phyloP scores from a whole-genome alignment of 805 yeast genomes.

The Starmerella riodocensis region DNA sequence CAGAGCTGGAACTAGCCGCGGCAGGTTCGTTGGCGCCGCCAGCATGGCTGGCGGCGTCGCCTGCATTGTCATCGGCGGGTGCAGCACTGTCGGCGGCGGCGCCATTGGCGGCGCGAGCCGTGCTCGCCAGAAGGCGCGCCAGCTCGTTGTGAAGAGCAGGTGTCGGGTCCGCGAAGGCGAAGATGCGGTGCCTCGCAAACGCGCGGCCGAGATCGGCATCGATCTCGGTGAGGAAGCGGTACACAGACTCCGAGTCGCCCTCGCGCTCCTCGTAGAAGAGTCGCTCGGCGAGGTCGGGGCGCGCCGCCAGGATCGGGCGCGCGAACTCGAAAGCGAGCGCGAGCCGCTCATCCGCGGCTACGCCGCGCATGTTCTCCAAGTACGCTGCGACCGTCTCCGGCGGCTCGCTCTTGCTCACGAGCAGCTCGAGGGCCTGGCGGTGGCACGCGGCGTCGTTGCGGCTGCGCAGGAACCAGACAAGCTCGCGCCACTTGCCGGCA shows the following conservation, averaged over 20 bases:
- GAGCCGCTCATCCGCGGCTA: slow-evolving; percentile 26
- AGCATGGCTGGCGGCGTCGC: too few species aligned
- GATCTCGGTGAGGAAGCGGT: slow-evolving; percentile 7
- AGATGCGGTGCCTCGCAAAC: slow-evolving; percentile 7
- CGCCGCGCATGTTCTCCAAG: slow-evolving; percentile 8
- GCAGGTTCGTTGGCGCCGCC: too few species aligned
- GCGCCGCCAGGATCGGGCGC: slow-evolving; percentile 35
- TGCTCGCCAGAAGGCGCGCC: slow-evolving; percentile 7
- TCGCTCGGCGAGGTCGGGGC: slow-evolving; percentile 30
- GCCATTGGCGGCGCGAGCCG: too few species aligned
- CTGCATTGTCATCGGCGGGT: too few species aligned
- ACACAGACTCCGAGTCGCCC: slow-evolving; percentile 13
- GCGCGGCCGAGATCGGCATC: slow-evolving; percentile 5
- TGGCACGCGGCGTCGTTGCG: slow-evolving; percentile 35
- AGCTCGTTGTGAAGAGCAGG: slow-evolving; percentile 10
- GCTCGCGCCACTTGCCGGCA: slow-evolving; percentile 44
- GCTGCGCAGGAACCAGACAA: slow-evolving; percentile 66
- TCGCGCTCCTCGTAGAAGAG: slow-evolving; percentile 47
- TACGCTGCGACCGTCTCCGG: slow-evolving; percentile 13
- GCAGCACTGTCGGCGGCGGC: too few species aligned
- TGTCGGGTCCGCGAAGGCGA: not conserved
- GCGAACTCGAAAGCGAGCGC: slow-evolving; percentile 47
- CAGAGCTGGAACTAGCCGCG: too few species aligned
- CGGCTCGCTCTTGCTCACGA: slow-evolving; percentile 31
- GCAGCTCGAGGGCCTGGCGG: slow-evolving; percentile 49